These are phyloP conservation scores for Termitomyces sp. DNA, from an alignment of 768 basidiomycete genomes.

Conservation along the genomic window DNA sequence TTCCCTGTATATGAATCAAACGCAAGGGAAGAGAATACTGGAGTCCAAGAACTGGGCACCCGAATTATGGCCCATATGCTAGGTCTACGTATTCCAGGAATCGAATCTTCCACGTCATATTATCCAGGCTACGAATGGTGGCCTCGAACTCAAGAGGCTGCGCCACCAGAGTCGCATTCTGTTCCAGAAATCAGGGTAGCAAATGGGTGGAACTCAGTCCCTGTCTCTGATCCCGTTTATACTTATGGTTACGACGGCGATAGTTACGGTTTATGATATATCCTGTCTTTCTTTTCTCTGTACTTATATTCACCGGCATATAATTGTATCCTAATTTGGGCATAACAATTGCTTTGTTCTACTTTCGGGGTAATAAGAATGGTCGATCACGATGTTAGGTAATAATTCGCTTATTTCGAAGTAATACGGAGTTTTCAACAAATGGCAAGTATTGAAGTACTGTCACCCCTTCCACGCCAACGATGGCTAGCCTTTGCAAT, in stretches of 20 bases:
- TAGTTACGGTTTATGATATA: constrained; percentile 16
- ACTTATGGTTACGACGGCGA: constrained; percentile 18
- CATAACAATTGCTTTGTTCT: constrained; percentile 13
- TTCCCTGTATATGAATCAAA: constrained; percentile 25
- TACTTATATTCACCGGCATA: neutral
- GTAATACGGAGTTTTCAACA: neutral
- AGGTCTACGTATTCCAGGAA: constrained; percentile 60
- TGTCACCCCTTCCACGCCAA: constrained; percentile 19
- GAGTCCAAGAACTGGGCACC: constrained; percentile 61
- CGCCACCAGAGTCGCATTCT: constrained; percentile 18
- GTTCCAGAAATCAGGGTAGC: neutral
- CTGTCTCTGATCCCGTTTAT: constrained; percentile 15
- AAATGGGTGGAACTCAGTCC: constrained; percentile 13
- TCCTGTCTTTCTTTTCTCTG: constrained; percentile 2
- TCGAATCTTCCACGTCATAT: constrained; percentile 57
- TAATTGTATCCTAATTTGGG: constrained; percentile 10
- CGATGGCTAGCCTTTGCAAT: constrained; percentile 55
- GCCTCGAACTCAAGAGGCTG: constrained; percentile 40
- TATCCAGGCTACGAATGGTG: constrained; percentile 66
- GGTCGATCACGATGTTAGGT: constrained; percentile 22
- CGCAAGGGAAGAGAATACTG: constrained; percentile 30
- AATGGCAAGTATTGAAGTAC: constrained; percentile 22
- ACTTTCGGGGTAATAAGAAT: constrained; percentile 8
- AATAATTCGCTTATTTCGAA: constrained; percentile 17
- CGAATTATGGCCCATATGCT: constrained; percentile 74